A percentile compares a stretch with the other conserved stretches of the same genome.
These are phyloP conservation scores for Calonectria henricotiae DNA, from an alignment of 2,329 filamentous ascomycete genomes.

Conservation along the genomic window DNA sequence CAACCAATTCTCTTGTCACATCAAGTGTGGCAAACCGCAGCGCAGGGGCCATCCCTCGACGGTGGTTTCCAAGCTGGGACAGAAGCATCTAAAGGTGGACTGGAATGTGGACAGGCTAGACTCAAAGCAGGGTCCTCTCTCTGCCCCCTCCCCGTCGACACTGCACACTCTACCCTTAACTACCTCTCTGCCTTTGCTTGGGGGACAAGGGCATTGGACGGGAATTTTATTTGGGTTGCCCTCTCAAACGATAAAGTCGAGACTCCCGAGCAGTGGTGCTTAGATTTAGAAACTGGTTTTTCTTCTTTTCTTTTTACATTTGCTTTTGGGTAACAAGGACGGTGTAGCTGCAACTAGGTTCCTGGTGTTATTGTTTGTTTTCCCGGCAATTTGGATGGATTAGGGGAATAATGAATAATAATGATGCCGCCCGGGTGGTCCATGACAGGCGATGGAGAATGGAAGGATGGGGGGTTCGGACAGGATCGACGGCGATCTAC, in stretches of 20 bases:
- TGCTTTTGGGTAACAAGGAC: conserved; percentile 6
- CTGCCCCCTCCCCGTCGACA: neutral
- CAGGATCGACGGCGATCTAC: conserved; percentile 51
- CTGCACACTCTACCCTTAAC: neutral
- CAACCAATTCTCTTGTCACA: conserved; percentile 10
- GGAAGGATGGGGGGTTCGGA: conserved; percentile 28
- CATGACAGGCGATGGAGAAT: conserved; percentile 10
- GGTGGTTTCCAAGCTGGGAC: conserved; percentile 24
- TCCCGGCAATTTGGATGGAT: neutral
- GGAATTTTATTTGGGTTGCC: neutral
- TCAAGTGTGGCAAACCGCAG: neutral
- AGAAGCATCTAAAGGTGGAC: conserved; percentile 23
- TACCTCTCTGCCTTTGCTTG: neutral
- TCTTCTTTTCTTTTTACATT: neutral
- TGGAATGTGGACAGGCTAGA: conserved; percentile 28
- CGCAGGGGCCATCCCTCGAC: conserved; percentile 21
- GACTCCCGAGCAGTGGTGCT: conserved; percentile 17
- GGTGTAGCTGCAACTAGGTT: neutral
- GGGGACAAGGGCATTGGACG: neutral
- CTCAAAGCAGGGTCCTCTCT: conserved; percentile 9
- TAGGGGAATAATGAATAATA: neutral
- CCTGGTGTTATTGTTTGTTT: neutral
- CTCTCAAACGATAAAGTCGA: conserved; percentile 9
- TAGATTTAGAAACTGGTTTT: neutral
- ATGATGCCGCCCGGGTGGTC: neutral